Base-by-base conservation (phyloP, 169 alveolate genomes). In the Besnoitia besnoiti region DNA sequence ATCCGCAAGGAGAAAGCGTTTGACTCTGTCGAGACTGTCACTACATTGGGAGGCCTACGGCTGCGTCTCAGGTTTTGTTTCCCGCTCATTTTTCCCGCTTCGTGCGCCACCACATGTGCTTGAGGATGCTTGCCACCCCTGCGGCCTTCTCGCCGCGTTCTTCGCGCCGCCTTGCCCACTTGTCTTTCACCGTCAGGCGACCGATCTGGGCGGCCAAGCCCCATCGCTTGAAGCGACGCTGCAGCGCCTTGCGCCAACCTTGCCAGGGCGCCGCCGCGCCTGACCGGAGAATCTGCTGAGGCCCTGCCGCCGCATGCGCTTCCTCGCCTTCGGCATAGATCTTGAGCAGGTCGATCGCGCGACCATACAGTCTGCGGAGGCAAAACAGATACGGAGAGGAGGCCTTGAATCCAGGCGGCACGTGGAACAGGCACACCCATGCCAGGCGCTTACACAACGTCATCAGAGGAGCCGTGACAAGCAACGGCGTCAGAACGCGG, bases 201-300 rank as follows among this genome's bases (percentile, higher is more conserved):
- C 47, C 82, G 24, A 73, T 73, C 40, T 42, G 82, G n/a, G 82
- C 82, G 10, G 82, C 82, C 24, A 73, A 30, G n/a, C 47, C 82
- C 39, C 39, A 37, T 3, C 82, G 82, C 44, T 8, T 73, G 47
- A 73, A 37, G 46, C 46, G 82, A 8, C 47, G 82, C 47, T 73
- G 82, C 3, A 73, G 82, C 14, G 82, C 82, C 39, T 73, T 42
- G 39, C 82, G 82, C 82, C 82, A 73, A 42, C 82, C 82, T 37
- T 37, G 39, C 82, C 82, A 10, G 46, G 46, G 47, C 30, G 47
- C n/a, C 44, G 44, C 82, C 30, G 24, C 67, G 39, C 82, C 46
- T 10, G 82, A 73, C 47, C 82, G 82, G 40, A 73, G 46, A 0
- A n/a, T 27, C 82, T 73, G 82, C 82, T 73, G 82, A 0, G 82